Evolutionary conservation across 169 alveolate genomes (phyloP).

Genomic region (Plasmodium ovale): DNA sequence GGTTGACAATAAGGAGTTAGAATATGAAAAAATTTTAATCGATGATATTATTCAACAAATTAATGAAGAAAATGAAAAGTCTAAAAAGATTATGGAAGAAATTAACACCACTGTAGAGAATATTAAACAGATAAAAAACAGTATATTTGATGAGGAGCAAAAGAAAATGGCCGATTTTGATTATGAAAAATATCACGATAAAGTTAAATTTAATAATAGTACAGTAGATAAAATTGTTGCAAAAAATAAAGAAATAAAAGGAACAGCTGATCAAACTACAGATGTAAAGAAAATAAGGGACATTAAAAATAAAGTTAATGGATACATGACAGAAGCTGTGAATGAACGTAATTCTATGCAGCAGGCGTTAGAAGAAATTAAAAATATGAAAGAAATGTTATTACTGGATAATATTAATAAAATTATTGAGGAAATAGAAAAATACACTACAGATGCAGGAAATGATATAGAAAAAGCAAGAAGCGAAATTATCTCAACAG

Average conservation of each 20-base stretch:
- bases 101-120: not conserved
- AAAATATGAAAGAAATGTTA: not conserved
- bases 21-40: constrained; percentile 1
- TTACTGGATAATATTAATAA: not conserved
- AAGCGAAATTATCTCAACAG: too few species aligned
- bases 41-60: not conserved
- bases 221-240: too few species aligned
- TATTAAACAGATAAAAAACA: not conserved
- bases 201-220: too few species aligned
- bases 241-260: too few species aligned
- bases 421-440: not conserved
- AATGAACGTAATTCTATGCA: not conserved
- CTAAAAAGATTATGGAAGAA: not conserved
- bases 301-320: not conserved
- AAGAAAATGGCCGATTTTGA: not conserved
- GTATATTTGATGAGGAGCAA: too few species aligned
- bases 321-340: not conserved
- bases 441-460: not conserved
- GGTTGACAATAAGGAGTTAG: not conserved
- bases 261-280: too few species aligned
- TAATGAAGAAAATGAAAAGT: not conserved
- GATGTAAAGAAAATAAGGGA: not conserved
- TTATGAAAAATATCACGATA: not conserved
- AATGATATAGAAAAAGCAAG: not conserved
- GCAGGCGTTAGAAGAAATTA: not conserved